A percentile compares a stretch with the other conserved stretches of the same genome.
phyloP scores from a whole-genome alignment of 768 basidiomycete genomes.

The Auricularia sp. region DNA sequence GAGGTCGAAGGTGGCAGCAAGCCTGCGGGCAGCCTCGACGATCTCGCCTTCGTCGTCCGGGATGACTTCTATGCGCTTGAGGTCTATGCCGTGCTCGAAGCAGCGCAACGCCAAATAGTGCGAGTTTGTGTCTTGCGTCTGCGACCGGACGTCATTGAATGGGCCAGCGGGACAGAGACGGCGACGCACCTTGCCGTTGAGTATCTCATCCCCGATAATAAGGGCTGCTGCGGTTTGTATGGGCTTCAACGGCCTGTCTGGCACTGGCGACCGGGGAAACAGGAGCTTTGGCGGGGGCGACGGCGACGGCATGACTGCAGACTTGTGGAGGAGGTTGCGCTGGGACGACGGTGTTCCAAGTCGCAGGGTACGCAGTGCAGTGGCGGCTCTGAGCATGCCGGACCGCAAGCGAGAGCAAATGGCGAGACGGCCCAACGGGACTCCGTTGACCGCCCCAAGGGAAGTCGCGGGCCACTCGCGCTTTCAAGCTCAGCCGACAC shows the following conservation, averaged over 20 bases:
- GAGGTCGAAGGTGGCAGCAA: conserved; percentile 77
- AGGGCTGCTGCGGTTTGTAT: conserved; percentile 69
- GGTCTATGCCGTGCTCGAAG: conserved; percentile 76
- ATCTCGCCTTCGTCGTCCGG: conserved; percentile 87
- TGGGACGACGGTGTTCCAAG: neutral
- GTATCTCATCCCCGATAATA: conserved; percentile 80
- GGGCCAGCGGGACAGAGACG: neutral
- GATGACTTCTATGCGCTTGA: conserved; percentile 86
- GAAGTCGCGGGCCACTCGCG: no score
- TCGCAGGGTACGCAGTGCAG: neutral
- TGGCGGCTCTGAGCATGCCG: no score
- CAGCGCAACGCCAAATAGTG: conserved; percentile 82
- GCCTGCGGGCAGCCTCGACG: conserved; percentile 72
- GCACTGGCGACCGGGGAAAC: conserved; percentile 36
- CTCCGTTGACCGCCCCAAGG: no score
- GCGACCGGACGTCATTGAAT: neutral
- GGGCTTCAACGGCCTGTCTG: conserved; percentile 54
- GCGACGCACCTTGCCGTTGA: conserved; percentile 59
- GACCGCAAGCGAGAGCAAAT: no score
- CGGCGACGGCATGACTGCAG: neutral
- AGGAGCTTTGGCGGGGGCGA: neutral
- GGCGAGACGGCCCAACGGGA: no score
- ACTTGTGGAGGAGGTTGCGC: neutral
- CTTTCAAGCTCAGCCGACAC: no score
- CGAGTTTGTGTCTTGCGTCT: conserved; percentile 70